Conservation (phyloP, 2,329 filamentous ascomycete species). For the Fusarium guadeloupense region DNA sequence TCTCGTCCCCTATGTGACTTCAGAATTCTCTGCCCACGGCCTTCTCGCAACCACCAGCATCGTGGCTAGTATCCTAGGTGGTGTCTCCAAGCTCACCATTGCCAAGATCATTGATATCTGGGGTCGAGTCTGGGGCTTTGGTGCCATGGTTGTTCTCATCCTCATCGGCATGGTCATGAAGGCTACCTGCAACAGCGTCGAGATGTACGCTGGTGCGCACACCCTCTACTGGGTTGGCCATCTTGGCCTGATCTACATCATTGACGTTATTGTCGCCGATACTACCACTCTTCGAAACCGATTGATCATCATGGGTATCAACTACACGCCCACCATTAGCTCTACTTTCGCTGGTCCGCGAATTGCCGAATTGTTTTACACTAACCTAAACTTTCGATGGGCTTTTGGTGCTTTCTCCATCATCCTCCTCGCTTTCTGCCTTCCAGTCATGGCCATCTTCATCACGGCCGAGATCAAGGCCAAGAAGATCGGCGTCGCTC, state of each 20-base stretch:
- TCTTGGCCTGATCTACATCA: slow-evolving; percentile 51
- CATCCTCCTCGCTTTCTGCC: slow-evolving; percentile 62
- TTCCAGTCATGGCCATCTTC: slow-evolving; percentile 50
- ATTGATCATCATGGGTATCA: slow-evolving; percentile 54
- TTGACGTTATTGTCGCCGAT: slow-evolving; percentile 55
- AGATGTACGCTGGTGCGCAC: slow-evolving; percentile 67
- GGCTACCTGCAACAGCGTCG: slow-evolving; percentile 65
- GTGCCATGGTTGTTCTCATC: slow-evolving; percentile 45
- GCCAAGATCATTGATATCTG: slow-evolving; percentile 21
- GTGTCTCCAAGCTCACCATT: slow-evolving; percentile 1
- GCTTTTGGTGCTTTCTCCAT: slow-evolving; percentile 71
- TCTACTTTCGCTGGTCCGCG: slow-evolving; percentile 57
- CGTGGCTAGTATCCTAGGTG: slow-evolving; percentile 49
- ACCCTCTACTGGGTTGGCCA: slow-evolving; percentile 71
- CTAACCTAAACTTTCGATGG: slow-evolving; percentile 53
- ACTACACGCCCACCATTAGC: slow-evolving; percentile 54
- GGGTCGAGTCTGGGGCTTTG: slow-evolving; percentile 14
- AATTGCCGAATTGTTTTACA: slow-evolving; percentile 52
- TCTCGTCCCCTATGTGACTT: slow-evolving; percentile 58
- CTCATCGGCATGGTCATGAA: slow-evolving; percentile 68
- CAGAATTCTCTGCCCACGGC: slow-evolving; percentile 61
- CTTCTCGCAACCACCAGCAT: slow-evolving; percentile 62
- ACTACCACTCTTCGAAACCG: slow-evolving; percentile 55
- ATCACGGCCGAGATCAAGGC: slow-evolving; percentile 45
- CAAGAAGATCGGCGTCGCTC: slow-evolving; percentile 5